Evolutionary conservation across 2,329 filamentous ascomycete species (phyloP).

Genomic region (Ramularia collo-cygni): DNA sequence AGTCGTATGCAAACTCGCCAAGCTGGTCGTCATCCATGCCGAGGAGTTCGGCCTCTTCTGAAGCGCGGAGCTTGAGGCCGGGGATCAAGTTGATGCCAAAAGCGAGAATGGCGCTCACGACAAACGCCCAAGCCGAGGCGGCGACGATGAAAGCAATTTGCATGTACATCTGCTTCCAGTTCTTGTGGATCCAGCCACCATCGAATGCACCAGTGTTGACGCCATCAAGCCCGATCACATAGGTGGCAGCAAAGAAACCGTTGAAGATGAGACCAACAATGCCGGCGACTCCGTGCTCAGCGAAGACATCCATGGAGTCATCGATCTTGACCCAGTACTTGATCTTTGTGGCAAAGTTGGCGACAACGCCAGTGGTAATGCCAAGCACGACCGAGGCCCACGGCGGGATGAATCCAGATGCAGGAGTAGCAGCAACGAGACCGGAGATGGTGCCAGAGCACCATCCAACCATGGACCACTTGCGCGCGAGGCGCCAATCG

Average conservation of each 20-base stretch:
- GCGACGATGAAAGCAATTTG: slow-evolving; percentile 72
- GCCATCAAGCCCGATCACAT: slow-evolving; percentile 68
- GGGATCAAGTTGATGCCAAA: slow-evolving; percentile 69
- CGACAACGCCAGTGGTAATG: slow-evolving; percentile 57
- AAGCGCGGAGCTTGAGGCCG: slow-evolving; percentile 71
- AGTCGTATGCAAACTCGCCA: slow-evolving; percentile 85
- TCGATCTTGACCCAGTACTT: slow-evolving; percentile 74
- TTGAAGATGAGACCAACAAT: slow-evolving; percentile 75
- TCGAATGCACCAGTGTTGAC: slow-evolving; percentile 53
- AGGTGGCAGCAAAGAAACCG: slow-evolving; percentile 61
- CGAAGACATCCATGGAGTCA: slow-evolving; percentile 85
- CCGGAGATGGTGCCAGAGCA: slow-evolving; percentile 84
- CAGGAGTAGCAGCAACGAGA: slow-evolving; percentile 79
- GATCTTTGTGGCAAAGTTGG: slow-evolving; percentile 82
- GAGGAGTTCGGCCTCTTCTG: slow-evolving; percentile 73
- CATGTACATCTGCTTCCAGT: slow-evolving; percentile 69
- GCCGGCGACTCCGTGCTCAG: slow-evolving; percentile 79
- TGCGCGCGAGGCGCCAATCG: slow-evolving; percentile 87
- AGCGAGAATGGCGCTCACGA: slow-evolving; percentile 66
- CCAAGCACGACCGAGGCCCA: slow-evolving; percentile 58
- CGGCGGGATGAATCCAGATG: slow-evolving; percentile 68
- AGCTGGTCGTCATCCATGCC: slow-evolving; percentile 89
- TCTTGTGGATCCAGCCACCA: slow-evolving; percentile 70
- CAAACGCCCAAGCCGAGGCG: slow-evolving; percentile 60
- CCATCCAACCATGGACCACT: slow-evolving; percentile 93